phyloP scores from a whole-genome alignment of 306 rosid genomes.

The Trifolium repens region DNA sequence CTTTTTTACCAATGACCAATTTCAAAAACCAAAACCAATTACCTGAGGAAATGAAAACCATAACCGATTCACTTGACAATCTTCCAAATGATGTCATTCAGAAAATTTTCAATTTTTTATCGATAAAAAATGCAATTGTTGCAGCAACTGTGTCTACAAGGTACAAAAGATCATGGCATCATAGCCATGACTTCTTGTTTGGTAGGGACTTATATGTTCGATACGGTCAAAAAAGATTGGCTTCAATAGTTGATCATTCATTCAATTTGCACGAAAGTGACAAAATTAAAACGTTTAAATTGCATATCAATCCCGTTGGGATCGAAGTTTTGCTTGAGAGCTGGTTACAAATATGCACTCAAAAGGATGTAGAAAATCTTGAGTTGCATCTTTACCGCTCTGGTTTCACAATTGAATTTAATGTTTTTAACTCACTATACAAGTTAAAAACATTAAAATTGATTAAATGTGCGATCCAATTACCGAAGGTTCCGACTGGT shows the following conservation, averaged over 20 bases:
- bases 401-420: neutral
- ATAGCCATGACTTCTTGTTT: too few species aligned
- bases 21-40: neutral
- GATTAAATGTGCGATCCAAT: neutral
- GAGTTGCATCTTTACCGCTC: conserved; percentile 1
- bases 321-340: neutral
- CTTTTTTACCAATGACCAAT: neutral
- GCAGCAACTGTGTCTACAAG: neutral
- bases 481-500: neutral
- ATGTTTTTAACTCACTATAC: neutral
- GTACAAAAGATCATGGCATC: conserved; percentile 22
- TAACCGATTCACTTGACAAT: neutral
- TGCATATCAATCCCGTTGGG: conserved; percentile 22
- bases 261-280: neutral
- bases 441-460: conserved; percentile 27
- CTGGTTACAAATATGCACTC: conserved; percentile 38
- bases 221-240: neutral
- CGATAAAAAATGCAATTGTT: conserved; percentile 27
- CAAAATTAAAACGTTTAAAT: neutral
- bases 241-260: neutral
- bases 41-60: too few species aligned
- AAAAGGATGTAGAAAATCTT: conserved; percentile 37
- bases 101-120: conserved; percentile 39
- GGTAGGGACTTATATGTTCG: neutral
- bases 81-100: conserved; percentile 31